Conservation (phyloP, 495 filamentous ascomycete species). For the Talaromyces thailandensis region DNA sequence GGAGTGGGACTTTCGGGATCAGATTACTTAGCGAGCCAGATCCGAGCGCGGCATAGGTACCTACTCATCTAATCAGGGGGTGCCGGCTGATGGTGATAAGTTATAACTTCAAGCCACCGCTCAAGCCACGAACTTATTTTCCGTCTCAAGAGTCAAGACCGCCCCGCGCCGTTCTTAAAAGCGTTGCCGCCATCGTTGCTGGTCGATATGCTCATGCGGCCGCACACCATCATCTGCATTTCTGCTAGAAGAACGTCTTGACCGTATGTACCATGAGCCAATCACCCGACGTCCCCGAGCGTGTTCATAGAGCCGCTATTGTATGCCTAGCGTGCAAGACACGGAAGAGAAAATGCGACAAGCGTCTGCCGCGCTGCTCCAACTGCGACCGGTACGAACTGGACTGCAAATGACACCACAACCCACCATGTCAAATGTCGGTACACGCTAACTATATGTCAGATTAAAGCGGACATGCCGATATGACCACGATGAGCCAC, state of each 20-base stretch:
- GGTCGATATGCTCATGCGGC: not conserved
- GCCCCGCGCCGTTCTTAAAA: not conserved
- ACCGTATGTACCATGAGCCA: not conserved
- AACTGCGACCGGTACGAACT: not conserved
- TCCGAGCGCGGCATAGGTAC: not conserved
- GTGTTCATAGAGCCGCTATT: not conserved
- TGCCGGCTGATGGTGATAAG: not conserved
- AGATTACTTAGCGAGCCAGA: not conserved
- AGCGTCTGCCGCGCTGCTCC: not conserved
- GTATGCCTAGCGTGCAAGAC: not conserved
- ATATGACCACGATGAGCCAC: not conserved
- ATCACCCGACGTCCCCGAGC: not conserved
- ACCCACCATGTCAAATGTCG: not conserved
- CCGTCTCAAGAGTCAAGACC: not conserved
- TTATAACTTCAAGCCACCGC: not conserved
- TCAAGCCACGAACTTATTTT: not conserved
- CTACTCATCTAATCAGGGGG: not conserved
- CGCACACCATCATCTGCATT: not conserved
- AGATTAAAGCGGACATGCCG: not conserved
- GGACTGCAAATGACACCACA: not conserved
- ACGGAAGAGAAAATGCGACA: conserved; percentile 2
- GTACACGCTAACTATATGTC: not conserved
- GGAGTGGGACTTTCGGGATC: not conserved
- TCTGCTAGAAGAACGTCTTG: not conserved
- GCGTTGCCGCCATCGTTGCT: not conserved